Evolutionary conservation across 768 basidiomycete genomes (phyloP), one percentile per base, ranked within the genome.

Genomic region (Russula olivacea): DNA sequence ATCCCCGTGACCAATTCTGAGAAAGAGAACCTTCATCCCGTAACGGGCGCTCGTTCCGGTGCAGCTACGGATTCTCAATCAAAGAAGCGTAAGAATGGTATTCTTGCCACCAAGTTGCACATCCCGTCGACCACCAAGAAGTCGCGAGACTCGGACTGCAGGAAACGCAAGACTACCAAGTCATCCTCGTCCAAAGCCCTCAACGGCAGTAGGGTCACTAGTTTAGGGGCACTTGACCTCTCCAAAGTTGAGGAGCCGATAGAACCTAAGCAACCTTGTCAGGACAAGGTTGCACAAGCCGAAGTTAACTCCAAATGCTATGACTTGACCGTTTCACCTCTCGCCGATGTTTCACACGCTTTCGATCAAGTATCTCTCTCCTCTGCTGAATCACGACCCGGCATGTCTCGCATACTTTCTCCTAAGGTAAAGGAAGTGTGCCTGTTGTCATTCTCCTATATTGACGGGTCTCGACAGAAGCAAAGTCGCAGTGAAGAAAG

Each of bases 21-120:
- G 77, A 91, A 91, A 79, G 89, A 91, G 75, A 91, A 91, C 71
- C 77, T 85, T 49, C 80, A 91, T 72, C 89, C 89, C 50, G 66
- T 86, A 68, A 91, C 89, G 3, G 89, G 89, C 7, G 80, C 82
- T 63, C 83, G 82, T 41, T 73, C 84, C 3, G 80, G 76, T 40
- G 69, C 78, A 19, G 69, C 75, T 17, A 68, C 66, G 6, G 70
- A 64, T 59, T 72, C 74, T 19, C 71, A 74, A 32, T 72, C 73
- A 8, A 88, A 88, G 76, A 88, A 88, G 71, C 81, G 87, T 57
- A 88, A 88, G 72, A 85, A 83, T 0, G 41, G 53, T 28, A 82
- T 80, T 0, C 81, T 88, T 53, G 75, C 80, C 25, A 80, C 81
- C 47, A 88, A 88, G 71, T 69, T 76, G 2, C 74, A 74, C 59